Base-by-base conservation (phyloP, 371 early-diverging fungal genomes). In the Haplosporangium sp. region DNA sequence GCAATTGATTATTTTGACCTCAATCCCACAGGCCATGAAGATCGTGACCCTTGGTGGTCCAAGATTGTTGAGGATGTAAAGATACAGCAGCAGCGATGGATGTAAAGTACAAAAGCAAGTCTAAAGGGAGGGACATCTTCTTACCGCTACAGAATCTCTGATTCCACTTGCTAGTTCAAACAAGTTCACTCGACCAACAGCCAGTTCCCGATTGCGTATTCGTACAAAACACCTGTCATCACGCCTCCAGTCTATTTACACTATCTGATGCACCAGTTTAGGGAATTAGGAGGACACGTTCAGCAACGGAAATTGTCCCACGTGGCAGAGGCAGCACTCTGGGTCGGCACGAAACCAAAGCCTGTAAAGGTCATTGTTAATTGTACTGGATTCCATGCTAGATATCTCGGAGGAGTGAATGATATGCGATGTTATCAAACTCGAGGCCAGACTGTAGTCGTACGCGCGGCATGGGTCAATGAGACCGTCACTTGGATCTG, bases 391-490 rank as follows among this genome's bases (percentile, higher is more conserved):
- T 72, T 89, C 36, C 87, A 88, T 9, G 85, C 93, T 10, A 59
- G 85, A 38, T 82, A 70, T 14, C 73, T 95, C 1, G 92, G 90
- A 4, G 94, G 93, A 9, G 91, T 93, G 0, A 70, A 85, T 20
- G 95, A 95, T 69, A n/a, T 62, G 6, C 69, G 73, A 0, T 73
- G 91, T 7, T 92, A 82, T 45, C 91, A 93, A 10, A 91, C 91
- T 0, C 83, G 95, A 12, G 95, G 95, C 13, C 94, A 95, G 73
- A 91, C 88, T 2, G 83, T 90, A 0, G 60, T 92, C 7, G 89
- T 92, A 8, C 58, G 85, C 29, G 93, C 90, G 5, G 75, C 90
- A 6, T 86, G 90, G 59, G 83, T 93, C 29, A 83, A 87, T 46
- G 71, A 80, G 48, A 88, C 89, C 6, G 62, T 87, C 1, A 87